phyloP scores from a whole-genome alignment of 2,329 filamentous ascomycete genomes.

The Neoarthrinium moseri region DNA sequence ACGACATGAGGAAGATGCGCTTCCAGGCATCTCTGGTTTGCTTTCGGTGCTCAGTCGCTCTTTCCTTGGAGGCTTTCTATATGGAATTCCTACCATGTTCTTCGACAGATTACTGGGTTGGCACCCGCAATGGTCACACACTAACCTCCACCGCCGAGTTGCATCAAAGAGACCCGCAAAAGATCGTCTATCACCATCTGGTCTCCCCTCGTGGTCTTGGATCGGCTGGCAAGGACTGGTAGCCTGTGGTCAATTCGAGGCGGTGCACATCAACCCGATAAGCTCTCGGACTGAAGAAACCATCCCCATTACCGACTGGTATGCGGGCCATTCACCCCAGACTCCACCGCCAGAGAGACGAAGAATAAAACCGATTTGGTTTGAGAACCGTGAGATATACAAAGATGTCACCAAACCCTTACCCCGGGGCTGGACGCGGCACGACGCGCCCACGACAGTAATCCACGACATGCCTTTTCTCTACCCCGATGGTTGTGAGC shows the following conservation, averaged over 20 bases:
- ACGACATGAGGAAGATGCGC: constrained; percentile 1
- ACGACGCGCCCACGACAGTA: no score
- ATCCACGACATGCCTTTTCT: neutral
- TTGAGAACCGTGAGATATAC: no score
- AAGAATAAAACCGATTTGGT: neutral
- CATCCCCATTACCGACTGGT: neutral
- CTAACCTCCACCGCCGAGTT: neutral
- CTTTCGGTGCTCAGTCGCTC: neutral
- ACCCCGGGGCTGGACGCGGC: no score
- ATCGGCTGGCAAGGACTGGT: neutral
- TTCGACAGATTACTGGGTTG: constrained; percentile 3
- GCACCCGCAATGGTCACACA: neutral
- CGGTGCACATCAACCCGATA: neutral
- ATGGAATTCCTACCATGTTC: neutral
- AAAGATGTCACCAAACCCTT: neutral
- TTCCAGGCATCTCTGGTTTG: constrained; percentile 2
- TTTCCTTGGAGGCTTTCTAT: constrained; percentile 1
- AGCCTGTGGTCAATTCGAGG: neutral
- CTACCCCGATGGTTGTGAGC: neutral
- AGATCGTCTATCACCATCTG: neutral
- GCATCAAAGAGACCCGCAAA: no score
- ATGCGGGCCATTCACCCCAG: neutral
- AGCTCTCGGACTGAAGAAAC: neutral
- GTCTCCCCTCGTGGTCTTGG: constrained; percentile 6
- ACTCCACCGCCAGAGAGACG: neutral